Conservation (phyloP, 2,329 filamentous ascomycete species). For the Amauroascus niger region DNA sequence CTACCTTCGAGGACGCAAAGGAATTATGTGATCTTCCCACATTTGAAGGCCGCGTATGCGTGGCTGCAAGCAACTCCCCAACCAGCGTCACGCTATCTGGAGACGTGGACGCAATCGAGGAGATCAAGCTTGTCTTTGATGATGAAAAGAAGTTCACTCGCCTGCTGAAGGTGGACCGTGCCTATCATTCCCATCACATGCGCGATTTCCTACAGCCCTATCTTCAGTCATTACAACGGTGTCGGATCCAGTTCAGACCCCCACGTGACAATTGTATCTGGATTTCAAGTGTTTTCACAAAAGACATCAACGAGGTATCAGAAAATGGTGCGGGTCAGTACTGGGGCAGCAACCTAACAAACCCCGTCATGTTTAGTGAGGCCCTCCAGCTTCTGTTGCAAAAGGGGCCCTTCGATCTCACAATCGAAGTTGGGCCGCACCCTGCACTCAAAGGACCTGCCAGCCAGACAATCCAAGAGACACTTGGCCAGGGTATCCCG, state of each 20-base stretch:
- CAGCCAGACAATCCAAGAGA: conserved; percentile 1
- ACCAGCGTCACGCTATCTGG: conserved; percentile 39
- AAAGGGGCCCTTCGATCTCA: neutral
- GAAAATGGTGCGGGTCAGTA: too few species aligned
- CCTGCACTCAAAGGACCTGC: conserved; percentile 26
- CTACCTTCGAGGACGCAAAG: conserved; percentile 16
- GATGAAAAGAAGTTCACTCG: conserved; percentile 32
- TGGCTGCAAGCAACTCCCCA: conserved; percentile 36
- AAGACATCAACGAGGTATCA: too few species aligned
- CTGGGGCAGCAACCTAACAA: conserved; percentile 33
- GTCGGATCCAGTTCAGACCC: too few species aligned
- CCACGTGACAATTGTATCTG: too few species aligned
- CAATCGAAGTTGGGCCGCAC: conserved; percentile 27
- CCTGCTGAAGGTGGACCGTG: conserved; percentile 29
- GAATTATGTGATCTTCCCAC: conserved; percentile 21
- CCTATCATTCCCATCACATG: conserved; percentile 41
- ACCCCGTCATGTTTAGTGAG: conserved; percentile 29
- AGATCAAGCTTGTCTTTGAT: conserved; percentile 26
- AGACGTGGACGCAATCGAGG: conserved; percentile 21
- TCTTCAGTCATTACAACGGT: too few species aligned
- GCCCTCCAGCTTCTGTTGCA: conserved; percentile 18
- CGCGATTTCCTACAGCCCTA: neutral
- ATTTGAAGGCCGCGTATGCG: conserved; percentile 24
- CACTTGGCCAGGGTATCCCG: neutral
- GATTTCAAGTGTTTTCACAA: too few species aligned